A percentile compares a stretch with the other conserved stretches of the same genome.
Conservation (phyloP, 352 stramenopile species). For the Globisporangium apiculatum region DNA sequence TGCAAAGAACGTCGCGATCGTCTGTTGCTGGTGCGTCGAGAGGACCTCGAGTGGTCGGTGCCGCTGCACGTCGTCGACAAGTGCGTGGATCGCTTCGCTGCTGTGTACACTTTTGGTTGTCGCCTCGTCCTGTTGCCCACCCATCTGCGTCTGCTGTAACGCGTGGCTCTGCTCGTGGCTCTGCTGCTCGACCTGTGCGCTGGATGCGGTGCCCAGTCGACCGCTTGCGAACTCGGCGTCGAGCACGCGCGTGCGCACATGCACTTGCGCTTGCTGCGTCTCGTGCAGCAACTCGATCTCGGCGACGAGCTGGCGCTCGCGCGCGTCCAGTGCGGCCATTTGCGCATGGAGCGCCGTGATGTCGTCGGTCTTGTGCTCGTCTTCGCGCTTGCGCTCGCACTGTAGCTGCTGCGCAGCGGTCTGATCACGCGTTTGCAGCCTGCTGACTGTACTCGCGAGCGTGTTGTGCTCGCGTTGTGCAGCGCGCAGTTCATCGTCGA, state of each 20-base stretch:
- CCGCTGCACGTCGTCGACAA: slow-evolving; percentile 30
- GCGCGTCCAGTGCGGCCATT: slow-evolving; percentile 21
- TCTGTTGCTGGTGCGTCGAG: slow-evolving; percentile 47
- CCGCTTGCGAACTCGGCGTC: slow-evolving; percentile 41
- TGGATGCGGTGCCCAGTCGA: slow-evolving; percentile 37
- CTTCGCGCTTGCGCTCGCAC: slow-evolving; percentile 34
- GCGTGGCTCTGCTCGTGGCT: neutral
- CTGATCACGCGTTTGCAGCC: neutral
- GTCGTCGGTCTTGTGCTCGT: slow-evolving; percentile 17
- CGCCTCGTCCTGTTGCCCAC: neutral
- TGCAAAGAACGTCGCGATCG: slow-evolving; percentile 41
- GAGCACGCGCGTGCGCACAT: slow-evolving; percentile 32
- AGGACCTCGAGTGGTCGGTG: slow-evolving; percentile 41
- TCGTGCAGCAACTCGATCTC: slow-evolving; percentile 47
- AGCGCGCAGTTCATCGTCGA: slow-evolving; percentile 36
- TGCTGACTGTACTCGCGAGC: slow-evolving; percentile 11
- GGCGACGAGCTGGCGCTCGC: slow-evolving; percentile 33
- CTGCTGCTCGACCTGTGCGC: slow-evolving; percentile 28
- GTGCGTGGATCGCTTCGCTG: slow-evolving; percentile 11
- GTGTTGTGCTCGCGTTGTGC: neutral
- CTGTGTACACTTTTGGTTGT: neutral
- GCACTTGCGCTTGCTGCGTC: slow-evolving; percentile 25
- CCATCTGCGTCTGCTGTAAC: slow-evolving; percentile 3
- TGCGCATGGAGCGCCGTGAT: slow-evolving; percentile 18
- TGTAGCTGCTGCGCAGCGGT: slow-evolving; percentile 12